phyloP scores from a whole-genome alignment of 495 filamentous ascomycete species.

The Penicillium paradoxum region DNA sequence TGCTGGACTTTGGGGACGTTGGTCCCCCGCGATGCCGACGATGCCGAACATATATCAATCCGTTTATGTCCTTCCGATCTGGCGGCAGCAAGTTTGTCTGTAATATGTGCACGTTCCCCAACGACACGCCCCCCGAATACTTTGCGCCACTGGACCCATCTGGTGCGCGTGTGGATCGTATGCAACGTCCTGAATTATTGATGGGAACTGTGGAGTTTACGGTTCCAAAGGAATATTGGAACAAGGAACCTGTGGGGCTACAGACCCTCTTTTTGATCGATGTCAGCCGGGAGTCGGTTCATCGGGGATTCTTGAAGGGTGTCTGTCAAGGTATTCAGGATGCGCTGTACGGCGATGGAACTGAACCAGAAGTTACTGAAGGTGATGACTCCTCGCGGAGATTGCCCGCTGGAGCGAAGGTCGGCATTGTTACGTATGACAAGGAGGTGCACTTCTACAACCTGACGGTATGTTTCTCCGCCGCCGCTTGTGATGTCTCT shows the following conservation, averaged over 20 bases:
- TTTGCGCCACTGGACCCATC: constrained; percentile 86
- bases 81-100: constrained; percentile 96
- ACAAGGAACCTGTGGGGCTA: constrained; percentile 83
- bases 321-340: constrained; percentile 85
- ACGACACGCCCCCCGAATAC: constrained; percentile 89
- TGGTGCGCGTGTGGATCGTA: constrained; percentile 80
- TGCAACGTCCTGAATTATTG: constrained; percentile 83
- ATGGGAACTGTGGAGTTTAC: constrained; percentile 92
- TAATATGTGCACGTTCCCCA: constrained; percentile 97
- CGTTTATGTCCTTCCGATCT: constrained; percentile 94
- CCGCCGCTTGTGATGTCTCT: not conserved
- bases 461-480: constrained; percentile 57
- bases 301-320: constrained; percentile 82
- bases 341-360: constrained; percentile 70
- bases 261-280: constrained; percentile 90
- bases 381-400: constrained; percentile 47
- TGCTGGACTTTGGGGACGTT: constrained; percentile 89
- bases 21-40: constrained; percentile 90
- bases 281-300: constrained; percentile 82
- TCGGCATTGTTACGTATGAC: constrained; percentile 95
- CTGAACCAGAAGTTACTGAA: constrained; percentile 48
- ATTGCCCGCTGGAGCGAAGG: constrained; percentile 74
- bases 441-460: constrained; percentile 98
- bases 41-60: constrained; percentile 96
- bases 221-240: constrained; percentile 98